phyloP scores from a whole-genome alignment of 2,329 filamentous ascomycete genomes.

The Penicillium griseofulvum region DNA sequence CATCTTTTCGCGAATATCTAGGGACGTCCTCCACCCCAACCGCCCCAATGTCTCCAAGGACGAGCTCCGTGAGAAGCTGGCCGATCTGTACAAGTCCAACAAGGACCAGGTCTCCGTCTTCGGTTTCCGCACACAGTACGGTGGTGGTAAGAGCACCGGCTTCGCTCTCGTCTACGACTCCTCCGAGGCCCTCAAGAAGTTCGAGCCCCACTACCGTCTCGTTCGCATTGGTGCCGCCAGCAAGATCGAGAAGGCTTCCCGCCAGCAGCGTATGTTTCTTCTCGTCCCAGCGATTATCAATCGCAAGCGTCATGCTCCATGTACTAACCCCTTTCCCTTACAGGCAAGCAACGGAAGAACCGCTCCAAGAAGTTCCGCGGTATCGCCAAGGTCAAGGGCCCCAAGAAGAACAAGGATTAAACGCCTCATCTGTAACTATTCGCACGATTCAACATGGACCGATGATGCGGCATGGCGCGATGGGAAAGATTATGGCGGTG shows the following conservation, averaged over 20 bases:
- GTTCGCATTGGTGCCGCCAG: constrained; percentile 86
- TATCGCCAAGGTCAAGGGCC: constrained; percentile 97
- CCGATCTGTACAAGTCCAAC: constrained; percentile 94
- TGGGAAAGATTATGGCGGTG: constrained; percentile 27
- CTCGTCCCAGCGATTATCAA: not conserved
- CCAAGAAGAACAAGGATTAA: constrained; percentile 88
- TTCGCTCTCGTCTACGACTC: constrained; percentile 99
- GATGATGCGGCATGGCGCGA: constrained; percentile 16
- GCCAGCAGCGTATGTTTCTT: constrained; percentile 91
- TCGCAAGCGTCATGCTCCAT: no score
- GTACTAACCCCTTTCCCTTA: constrained; percentile 30
- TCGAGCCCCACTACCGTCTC: constrained; percentile 97
- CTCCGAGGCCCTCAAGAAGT: constrained; percentile 98
- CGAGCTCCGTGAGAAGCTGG: constrained; percentile 93
- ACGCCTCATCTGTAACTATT: constrained; percentile 32
- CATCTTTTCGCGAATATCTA: constrained; percentile 41
- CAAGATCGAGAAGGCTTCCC: constrained; percentile 96
- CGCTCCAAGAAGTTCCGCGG: constrained; percentile 97
- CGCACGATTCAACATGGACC: constrained; percentile 20
- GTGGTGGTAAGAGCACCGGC: constrained; percentile 99
- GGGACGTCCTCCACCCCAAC: constrained; percentile 99
- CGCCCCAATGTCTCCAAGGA: constrained; percentile 99
- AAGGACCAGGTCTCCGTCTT: constrained; percentile 98
- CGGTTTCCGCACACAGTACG: constrained; percentile 96
- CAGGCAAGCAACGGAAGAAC: constrained; percentile 99